These are phyloP conservation scores for Cyanodermella asteris DNA, from an alignment of 2,329 filamentous ascomycete species.

Conservation along the genomic window DNA sequence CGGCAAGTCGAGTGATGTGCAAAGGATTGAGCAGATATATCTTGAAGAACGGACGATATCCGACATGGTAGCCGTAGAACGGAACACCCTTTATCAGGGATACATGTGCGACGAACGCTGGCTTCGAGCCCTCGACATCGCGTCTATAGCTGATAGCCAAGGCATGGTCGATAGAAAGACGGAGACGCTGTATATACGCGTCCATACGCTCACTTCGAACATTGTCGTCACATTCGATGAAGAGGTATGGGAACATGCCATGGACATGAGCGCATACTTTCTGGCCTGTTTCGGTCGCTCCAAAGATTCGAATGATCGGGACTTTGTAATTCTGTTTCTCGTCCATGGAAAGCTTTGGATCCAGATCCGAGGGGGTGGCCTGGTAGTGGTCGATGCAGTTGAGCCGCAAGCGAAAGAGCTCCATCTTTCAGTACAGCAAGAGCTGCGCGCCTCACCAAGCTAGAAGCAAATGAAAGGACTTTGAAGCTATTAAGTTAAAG, in stretches of 20 bases:
- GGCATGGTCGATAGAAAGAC: constrained; percentile 76
- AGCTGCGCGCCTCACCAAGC: constrained; percentile 1
- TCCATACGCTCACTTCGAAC: too few species aligned
- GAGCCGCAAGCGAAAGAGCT: constrained; percentile 69
- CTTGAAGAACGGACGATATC: constrained; percentile 78
- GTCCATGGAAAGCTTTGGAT: constrained; percentile 49
- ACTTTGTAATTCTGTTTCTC: constrained; percentile 46
- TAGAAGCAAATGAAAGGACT: constrained; percentile 3
- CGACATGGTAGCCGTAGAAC: constrained; percentile 90
- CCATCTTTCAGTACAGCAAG: constrained; percentile 23
- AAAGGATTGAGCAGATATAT: constrained; percentile 80
- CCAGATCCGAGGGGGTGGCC: constrained; percentile 52
- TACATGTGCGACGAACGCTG: constrained; percentile 68
- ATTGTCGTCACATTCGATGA: constrained; percentile 62
- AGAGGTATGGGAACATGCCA: constrained; percentile 90
- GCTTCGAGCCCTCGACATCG: constrained; percentile 46
- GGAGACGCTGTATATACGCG: constrained; percentile 53
- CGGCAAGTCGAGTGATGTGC: constrained; percentile 68
- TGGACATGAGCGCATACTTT: constrained; percentile 93
- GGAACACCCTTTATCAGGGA: constrained; percentile 81
- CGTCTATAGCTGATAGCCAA: constrained; percentile 66
- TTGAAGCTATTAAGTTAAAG: constrained; percentile 2
- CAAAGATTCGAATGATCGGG: constrained; percentile 76
- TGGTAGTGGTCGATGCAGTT: constrained; percentile 97
- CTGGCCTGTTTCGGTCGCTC: constrained; percentile 80